phyloP scores from a whole-genome alignment of 2,329 filamentous ascomycete genomes.

The Lachnellula hyalina region DNA sequence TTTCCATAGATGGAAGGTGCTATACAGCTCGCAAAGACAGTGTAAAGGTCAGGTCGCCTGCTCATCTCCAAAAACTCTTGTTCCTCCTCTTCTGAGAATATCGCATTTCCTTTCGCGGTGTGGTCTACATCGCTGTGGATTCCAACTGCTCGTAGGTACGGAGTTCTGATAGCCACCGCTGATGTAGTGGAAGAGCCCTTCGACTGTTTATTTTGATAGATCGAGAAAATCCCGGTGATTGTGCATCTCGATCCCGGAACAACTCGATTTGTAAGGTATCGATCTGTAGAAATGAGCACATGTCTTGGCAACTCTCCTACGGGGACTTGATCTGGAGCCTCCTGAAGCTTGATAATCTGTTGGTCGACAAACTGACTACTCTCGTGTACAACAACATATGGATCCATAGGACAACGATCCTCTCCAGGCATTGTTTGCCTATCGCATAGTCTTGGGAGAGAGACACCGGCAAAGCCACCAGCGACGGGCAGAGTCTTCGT shows the following conservation, averaged over 20 bases:
- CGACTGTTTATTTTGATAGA: slow-evolving; percentile 87
- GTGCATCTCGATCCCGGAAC: slow-evolving; percentile 93
- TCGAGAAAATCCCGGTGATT: slow-evolving; percentile 95
- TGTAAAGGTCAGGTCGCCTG: slow-evolving; percentile 85
- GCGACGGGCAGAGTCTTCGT: slow-evolving; percentile 65
- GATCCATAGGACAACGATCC: slow-evolving; percentile 82
- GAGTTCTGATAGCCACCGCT: slow-evolving; percentile 91
- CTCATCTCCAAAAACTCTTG: slow-evolving; percentile 94
- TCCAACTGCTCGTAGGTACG: slow-evolving; percentile 87
- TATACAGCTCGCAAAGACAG: slow-evolving; percentile 83
- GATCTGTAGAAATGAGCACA: slow-evolving; percentile 92
- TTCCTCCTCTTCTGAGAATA: slow-evolving; percentile 92
- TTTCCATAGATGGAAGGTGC: slow-evolving; percentile 98
- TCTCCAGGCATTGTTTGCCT: slow-evolving; percentile 61
- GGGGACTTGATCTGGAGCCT: slow-evolving; percentile 94
- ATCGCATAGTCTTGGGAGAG: slow-evolving; percentile 74
- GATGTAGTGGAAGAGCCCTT: slow-evolving; percentile 69
- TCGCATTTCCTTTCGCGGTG: slow-evolving; percentile 74
- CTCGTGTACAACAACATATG: slow-evolving; percentile 94
- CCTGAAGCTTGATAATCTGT: slow-evolving; percentile 95
- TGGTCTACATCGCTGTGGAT: slow-evolving; percentile 89
- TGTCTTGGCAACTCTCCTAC: slow-evolving; percentile 94
- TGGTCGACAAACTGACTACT: slow-evolving; percentile 94
- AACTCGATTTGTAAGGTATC: slow-evolving; percentile 91
- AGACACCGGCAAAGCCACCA: slow-evolving; percentile 82